Percentiles rank a stretch among this genome's conserved stretches.
phyloP scores from a whole-genome alignment of 2,329 filamentous ascomycete species.

The Hyphodiscus sp. region DNA sequence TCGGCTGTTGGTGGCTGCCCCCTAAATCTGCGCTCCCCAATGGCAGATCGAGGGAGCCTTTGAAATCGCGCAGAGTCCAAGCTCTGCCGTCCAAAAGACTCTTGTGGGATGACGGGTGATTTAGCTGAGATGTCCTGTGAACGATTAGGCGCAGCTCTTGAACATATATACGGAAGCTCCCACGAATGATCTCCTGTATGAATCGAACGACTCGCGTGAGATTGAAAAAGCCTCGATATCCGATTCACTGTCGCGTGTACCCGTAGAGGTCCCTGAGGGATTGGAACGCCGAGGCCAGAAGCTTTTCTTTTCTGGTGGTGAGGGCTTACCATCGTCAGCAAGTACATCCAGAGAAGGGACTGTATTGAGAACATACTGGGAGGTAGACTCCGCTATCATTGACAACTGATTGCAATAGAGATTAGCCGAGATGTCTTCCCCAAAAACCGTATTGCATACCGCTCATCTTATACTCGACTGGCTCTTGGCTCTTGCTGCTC shows the following conservation, averaged over 20 bases:
- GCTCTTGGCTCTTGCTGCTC: constrained; percentile 55
- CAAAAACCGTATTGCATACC: constrained; percentile 43
- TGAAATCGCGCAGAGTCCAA: constrained; percentile 68
- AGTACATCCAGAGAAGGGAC: constrained; percentile 15
- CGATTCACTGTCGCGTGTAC: constrained; percentile 56
- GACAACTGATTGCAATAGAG: constrained; percentile 57
- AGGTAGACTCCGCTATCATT: constrained; percentile 94
- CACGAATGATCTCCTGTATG: constrained; percentile 93
- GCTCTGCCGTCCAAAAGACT: constrained; percentile 61
- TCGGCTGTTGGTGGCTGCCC: constrained; percentile 61
- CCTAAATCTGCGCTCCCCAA: constrained; percentile 51
- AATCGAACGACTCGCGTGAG: constrained; percentile 94
- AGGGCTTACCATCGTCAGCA: constrained; percentile 53
- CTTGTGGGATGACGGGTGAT: constrained; percentile 63
- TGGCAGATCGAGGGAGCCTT: constrained; percentile 54
- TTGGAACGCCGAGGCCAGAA: constrained; percentile 61
- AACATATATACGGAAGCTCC: constrained; percentile 30
- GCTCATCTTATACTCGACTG: constrained; percentile 72
- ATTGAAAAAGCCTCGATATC: constrained; percentile 94
- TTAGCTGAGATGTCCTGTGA: constrained; percentile 80
- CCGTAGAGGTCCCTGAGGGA: constrained; percentile 46
- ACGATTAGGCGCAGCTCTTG: neutral
- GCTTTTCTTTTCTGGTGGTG: constrained; percentile 75
- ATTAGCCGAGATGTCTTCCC: constrained; percentile 7
- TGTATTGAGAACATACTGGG: constrained; percentile 53